A percentile compares a stretch with the other conserved stretches of the same genome.
Evolutionary conservation across 805 yeast species (phyloP).

Genomic region (Kodamaea neixiangensis): DNA sequence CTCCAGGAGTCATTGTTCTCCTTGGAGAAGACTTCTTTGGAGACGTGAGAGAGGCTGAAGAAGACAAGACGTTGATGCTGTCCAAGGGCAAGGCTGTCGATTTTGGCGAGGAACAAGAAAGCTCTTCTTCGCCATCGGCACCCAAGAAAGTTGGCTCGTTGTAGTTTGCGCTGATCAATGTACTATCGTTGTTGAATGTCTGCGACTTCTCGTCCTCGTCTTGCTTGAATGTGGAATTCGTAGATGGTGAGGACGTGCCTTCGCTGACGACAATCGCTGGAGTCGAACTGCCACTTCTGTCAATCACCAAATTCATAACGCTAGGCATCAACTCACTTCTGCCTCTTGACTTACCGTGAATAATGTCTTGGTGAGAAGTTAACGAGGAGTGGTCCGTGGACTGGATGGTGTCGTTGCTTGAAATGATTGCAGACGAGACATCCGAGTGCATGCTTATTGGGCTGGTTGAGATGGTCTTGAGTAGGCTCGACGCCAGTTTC

Average conservation of each 20-base stretch:
- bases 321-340: not conserved
- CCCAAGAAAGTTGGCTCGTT: not conserved
- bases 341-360: conserved; percentile 10
- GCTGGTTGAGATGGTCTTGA: conserved; percentile 5
- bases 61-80: conserved; percentile 5
- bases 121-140: conserved; percentile 2
- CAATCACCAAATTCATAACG: not conserved
- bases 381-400: conserved; percentile 34
- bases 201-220: conserved; percentile 12
- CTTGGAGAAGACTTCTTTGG: conserved; percentile 16
- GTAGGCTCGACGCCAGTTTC: not conserved
- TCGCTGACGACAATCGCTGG: conserved; percentile 25
- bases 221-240: conserved; percentile 21
- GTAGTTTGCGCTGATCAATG: conserved; percentile 2
- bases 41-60: conserved; percentile 5
- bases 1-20: conserved; percentile 24
- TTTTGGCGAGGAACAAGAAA: conserved; percentile 3
- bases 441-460: conserved; percentile 22
- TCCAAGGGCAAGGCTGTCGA: conserved; percentile 1
- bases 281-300: conserved; percentile 8
- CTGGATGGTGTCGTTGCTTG: conserved; percentile 29
- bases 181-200: conserved; percentile 7
- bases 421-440: conserved; percentile 29
- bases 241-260: conserved; percentile 17
- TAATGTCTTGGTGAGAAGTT: conserved; percentile 19